phyloP scores from a whole-genome alignment of 495 filamentous ascomycete genomes.

The Chaetomium cochliodes region DNA sequence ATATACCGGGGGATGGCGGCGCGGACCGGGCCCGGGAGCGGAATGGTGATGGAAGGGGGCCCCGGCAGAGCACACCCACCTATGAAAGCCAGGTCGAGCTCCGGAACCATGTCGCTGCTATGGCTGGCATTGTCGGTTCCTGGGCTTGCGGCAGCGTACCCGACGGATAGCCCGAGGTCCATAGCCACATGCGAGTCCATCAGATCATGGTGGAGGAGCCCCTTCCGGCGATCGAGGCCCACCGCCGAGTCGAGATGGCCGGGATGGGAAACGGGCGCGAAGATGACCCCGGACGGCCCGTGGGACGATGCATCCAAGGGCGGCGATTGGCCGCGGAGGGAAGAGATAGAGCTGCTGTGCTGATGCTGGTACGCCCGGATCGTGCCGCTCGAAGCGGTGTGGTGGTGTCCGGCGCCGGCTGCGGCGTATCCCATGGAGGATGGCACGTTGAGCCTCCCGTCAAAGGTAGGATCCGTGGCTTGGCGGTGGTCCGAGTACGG shows the following conservation, averaged over 20 bases:
- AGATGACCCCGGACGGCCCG: constrained; percentile 38
- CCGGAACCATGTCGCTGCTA: constrained; percentile 31
- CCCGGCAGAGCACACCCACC: constrained; percentile 27
- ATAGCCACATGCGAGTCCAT: constrained; percentile 26
- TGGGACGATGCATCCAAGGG: constrained; percentile 44
- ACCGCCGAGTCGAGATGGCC: constrained; percentile 28
- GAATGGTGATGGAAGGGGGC: constrained; percentile 29
- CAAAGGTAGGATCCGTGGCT: constrained; percentile 19
- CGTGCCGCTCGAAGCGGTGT: constrained; percentile 15
- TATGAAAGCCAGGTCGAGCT: constrained; percentile 33
- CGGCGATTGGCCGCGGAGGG: constrained; percentile 46
- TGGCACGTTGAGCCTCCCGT: constrained; percentile 26
- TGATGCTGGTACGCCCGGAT: constrained; percentile 24
- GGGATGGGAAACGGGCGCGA: constrained; percentile 34
- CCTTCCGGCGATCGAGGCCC: constrained; percentile 39
- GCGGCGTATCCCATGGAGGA: constrained; percentile 9
- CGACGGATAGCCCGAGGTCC: constrained; percentile 22
- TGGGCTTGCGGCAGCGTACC: constrained; percentile 17
- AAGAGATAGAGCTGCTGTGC: constrained; percentile 32
- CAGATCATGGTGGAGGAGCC: constrained; percentile 7
- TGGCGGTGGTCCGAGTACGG: constrained; percentile 19
- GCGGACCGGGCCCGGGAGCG: constrained; percentile 36
- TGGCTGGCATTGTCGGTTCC: constrained; percentile 18
- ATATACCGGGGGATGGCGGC: constrained; percentile 43
- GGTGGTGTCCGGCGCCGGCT: not conserved